Evolutionary conservation across 257 asterid genomes (phyloP), one percentile per base, ranked within the genome.

Genomic region (Gentiana straminea): DNA sequence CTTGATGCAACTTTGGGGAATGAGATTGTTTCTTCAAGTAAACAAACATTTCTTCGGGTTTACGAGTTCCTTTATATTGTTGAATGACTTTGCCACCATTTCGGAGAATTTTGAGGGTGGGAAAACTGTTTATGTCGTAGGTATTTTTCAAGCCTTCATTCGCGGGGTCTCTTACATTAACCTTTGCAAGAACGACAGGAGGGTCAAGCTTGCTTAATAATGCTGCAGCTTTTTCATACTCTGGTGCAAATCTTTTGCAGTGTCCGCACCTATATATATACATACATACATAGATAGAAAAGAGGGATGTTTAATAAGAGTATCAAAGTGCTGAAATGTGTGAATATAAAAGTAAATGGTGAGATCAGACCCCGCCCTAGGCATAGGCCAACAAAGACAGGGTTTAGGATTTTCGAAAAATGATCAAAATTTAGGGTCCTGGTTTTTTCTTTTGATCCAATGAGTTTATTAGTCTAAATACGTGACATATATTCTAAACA

Each of bases 51-150:
- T 95, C 94, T 62, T 76, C 86, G 51, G 94, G 85, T 51, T 89
- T 84, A 38, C 97, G 95, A 48, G 95, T 94, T 44, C 94, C 97
- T 3, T 81, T 85, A 67, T 86, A 89, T 0, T 83, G 94, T 58
- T 86, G 92, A 61, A 69, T 51, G 8, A 15, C 15, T 35, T 83
- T 76, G 3, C 89, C 97, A 54, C 92, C 95, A 55, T 86, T 71
- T 68, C 89, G 73, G n/a, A 89, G 49, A 73, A 89, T 81, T 61
- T 85, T 89, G 67, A 89, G 43, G 36, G 97, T 83, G n/a, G 95
- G 97, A 36, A 86, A 86, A 37, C 97, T 95, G 53, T 73, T 80
- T 66, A 89, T 39, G 61, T 83, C n/a, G 67, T 44, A 89, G 55
- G 81, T 68, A 5, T 65, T 46, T 5, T 95, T 94, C 13, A 89